phyloP scores from a whole-genome alignment of 1,139 yeast species.

The Casaregolazyma lundiana region DNA sequence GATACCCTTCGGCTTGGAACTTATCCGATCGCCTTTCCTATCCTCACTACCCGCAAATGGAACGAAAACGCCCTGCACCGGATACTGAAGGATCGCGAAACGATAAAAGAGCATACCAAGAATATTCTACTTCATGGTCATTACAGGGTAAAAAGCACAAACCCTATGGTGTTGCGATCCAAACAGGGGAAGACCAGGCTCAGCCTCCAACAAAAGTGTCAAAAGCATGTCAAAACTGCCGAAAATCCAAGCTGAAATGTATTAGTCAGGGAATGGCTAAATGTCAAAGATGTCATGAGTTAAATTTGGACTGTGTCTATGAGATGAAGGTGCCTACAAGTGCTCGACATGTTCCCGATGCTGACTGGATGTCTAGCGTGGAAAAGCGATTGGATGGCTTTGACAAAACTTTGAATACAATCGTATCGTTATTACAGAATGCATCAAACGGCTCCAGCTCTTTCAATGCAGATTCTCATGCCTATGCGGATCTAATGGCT shows the following conservation, averaged over 20 bases:
- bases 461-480: too few species aligned
- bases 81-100: neutral
- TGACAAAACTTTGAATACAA: slow-evolving; percentile 42
- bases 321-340: slow-evolving; percentile 52
- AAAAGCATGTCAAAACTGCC: slow-evolving; percentile 62
- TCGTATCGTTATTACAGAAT: slow-evolving; percentile 27
- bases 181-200: neutral
- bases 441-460: neutral
- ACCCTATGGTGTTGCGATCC: neutral
- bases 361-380: slow-evolving; percentile 42
- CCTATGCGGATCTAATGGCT: too few species aligned
- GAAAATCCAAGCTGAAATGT: slow-evolving; percentile 62
- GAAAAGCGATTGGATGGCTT: slow-evolving; percentile 45
- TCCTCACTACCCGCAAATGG: neutral
- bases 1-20: too few species aligned
- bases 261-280: slow-evolving; percentile 43
- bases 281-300: slow-evolving; percentile 54
- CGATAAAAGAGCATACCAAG: slow-evolving; percentile 6
- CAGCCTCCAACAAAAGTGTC: slow-evolving; percentile 22
- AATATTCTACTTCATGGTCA: slow-evolving; percentile 11
- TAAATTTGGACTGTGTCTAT: slow-evolving; percentile 53
- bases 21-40: neutral
- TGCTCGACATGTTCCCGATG: slow-evolving; percentile 17
- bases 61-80: slow-evolving; percentile 1
- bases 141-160: neutral